Evolutionary conservation across 768 basidiomycete species (phyloP).

Genomic region (Lentinula guzmanii): DNA sequence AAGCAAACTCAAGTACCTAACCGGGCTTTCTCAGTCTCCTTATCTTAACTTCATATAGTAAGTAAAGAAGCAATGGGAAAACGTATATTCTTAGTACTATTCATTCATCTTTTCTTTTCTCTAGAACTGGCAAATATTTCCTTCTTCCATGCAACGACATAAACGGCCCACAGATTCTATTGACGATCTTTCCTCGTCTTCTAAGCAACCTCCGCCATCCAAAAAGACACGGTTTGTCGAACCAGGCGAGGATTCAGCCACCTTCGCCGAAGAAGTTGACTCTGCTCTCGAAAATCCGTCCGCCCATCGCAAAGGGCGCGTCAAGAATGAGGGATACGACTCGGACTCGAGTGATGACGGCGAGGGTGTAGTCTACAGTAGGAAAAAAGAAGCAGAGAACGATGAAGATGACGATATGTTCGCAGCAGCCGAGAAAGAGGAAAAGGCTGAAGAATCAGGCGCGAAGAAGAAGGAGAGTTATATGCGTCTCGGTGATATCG

Average conservation of each 20-base stretch:
- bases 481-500: conserved; percentile 88
- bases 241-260: conserved; percentile 65
- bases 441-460: conserved; percentile 29
- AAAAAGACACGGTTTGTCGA: conserved; percentile 82
- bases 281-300: conserved; percentile 63
- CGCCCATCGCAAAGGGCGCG: conserved; percentile 58
- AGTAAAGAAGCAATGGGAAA: background rate
- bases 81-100: background rate
- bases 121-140: background rate
- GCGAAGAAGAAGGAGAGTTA: conserved; percentile 61
- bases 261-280: conserved; percentile 78
- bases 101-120: background rate
- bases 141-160: conserved; percentile 24
- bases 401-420: conserved; percentile 82
- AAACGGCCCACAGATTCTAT: conserved; percentile 36
- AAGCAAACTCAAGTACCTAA: background rate
- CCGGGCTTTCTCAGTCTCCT: background rate
- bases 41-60: background rate
- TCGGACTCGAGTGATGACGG: conserved; percentile 94
- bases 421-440: conserved; percentile 55
- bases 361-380: conserved; percentile 85
- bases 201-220: conserved; percentile 25
- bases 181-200: conserved; percentile 23
- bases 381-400: conserved; percentile 56
- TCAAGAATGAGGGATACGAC: conserved; percentile 85